Conservation (phyloP, 2,329 filamentous ascomycete species). For the Gnomoniopsis smithogilvyi region DNA sequence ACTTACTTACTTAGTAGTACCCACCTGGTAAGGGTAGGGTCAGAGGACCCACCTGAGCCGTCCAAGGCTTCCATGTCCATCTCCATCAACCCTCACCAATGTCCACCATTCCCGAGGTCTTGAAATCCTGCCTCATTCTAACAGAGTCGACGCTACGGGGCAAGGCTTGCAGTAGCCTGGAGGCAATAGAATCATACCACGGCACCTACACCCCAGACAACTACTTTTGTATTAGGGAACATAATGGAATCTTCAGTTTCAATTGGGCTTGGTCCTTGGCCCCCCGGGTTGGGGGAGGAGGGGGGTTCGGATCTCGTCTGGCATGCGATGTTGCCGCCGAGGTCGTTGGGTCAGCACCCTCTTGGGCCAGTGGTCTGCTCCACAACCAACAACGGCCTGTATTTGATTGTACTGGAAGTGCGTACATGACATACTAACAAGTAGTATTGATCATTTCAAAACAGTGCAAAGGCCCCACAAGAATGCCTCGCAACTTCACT, state of each 20-base stretch:
- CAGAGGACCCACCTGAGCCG: constrained; percentile 2
- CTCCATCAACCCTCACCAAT: neutral
- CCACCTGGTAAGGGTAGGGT: no score
- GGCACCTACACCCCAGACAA: no score
- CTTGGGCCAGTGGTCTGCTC: no score
- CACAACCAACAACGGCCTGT: no score
- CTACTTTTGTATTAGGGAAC: neutral
- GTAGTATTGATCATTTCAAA: no score
- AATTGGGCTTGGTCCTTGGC: neutral
- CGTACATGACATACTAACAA: no score
- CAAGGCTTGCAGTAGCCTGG: constrained; percentile 10
- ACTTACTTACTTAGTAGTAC: no score
- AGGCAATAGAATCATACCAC: neutral
- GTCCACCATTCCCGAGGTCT: neutral
- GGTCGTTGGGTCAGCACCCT: no score
- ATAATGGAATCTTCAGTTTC: neutral
- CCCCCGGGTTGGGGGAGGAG: no score
- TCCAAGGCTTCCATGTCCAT: constrained; percentile 3
- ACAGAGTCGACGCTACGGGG: neutral
- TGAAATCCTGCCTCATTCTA: neutral
- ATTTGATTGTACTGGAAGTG: no score
- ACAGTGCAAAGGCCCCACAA: neutral
- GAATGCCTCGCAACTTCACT: neutral
- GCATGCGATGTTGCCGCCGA: no score
- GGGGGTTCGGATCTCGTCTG: no score